These are phyloP conservation scores for Hapsidospora chrysogenum DNA, from an alignment of 495 filamentous ascomycete species.

Conservation along the genomic window DNA sequence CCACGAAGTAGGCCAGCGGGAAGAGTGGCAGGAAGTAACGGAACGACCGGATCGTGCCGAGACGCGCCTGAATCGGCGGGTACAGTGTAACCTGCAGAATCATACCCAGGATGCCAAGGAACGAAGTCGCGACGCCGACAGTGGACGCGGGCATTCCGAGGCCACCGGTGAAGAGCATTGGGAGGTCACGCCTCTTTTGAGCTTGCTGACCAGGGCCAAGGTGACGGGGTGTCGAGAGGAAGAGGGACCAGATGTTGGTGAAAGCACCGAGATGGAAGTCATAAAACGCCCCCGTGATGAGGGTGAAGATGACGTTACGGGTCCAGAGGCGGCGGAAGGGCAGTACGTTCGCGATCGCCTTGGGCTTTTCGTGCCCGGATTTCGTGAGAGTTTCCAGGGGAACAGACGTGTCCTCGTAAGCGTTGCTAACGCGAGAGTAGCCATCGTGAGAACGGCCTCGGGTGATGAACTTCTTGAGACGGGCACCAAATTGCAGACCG, in stretches of 20 bases:
- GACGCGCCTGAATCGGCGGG: constrained; percentile 43
- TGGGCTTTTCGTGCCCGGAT: neutral
- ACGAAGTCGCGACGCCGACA: constrained; percentile 63
- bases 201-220: constrained; percentile 33
- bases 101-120: constrained; percentile 64
- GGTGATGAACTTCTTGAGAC: constrained; percentile 5
- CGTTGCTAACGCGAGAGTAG: constrained; percentile 4
- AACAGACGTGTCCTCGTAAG: neutral
- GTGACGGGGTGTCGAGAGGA: constrained; percentile 51
- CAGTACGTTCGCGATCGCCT: constrained; percentile 22
- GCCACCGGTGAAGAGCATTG: constrained; percentile 66
- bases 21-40: constrained; percentile 53
- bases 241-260: constrained; percentile 71
- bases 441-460: constrained; percentile 3
- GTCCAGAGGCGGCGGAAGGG: constrained; percentile 68
- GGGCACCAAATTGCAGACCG: constrained; percentile 15
- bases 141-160: constrained; percentile 59
- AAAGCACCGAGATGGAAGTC: constrained; percentile 69
- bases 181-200: constrained; percentile 7
- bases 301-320: constrained; percentile 47
- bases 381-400: neutral
- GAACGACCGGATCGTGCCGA: constrained; percentile 55
- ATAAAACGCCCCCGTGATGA: constrained; percentile 50
- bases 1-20: constrained; percentile 53
- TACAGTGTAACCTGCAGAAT: constrained; percentile 62